Conservation (phyloP, 2,329 filamentous ascomycete species). For the Phialemoniopsis sp. region DNA sequence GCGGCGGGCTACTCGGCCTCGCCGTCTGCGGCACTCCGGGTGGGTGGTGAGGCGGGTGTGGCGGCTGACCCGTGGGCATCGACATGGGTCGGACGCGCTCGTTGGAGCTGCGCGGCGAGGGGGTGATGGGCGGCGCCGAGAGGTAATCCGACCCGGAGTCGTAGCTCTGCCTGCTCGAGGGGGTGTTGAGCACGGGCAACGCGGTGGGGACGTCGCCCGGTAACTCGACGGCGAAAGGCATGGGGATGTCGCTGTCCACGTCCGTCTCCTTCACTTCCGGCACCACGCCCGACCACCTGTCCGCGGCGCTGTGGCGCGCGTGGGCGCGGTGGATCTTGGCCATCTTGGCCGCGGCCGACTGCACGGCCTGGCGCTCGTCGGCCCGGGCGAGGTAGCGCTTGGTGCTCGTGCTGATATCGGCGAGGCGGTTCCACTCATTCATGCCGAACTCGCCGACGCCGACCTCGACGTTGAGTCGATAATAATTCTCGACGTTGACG, state of each 20-base stretch:
- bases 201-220: constrained; percentile 47
- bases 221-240: constrained; percentile 53
- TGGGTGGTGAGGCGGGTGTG: constrained; percentile 6
- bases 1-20: constrained; percentile 5
- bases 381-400: constrained; percentile 73
- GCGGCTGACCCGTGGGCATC: constrained; percentile 21
- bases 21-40: no score
- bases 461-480: constrained; percentile 92
- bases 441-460: constrained; percentile 97
- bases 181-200: constrained; percentile 27
- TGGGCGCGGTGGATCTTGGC: constrained; percentile 80
- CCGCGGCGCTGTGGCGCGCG: constrained; percentile 43
- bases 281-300: constrained; percentile 38
- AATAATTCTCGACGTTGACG: constrained; percentile 88
- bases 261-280: constrained; percentile 40
- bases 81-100: constrained; percentile 33
- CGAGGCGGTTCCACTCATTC: constrained; percentile 96
- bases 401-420: constrained; percentile 91
- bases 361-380: constrained; percentile 72
- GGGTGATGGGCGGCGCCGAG: constrained; percentile 27
- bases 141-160: constrained; percentile 51
- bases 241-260: constrained; percentile 29
- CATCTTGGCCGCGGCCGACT: constrained; percentile 73
- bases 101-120: constrained; percentile 47
- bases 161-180: constrained; percentile 48